phyloP scores from a whole-genome alignment of 352 stramenopile species.

The Phytophthora tentaculata region DNA sequence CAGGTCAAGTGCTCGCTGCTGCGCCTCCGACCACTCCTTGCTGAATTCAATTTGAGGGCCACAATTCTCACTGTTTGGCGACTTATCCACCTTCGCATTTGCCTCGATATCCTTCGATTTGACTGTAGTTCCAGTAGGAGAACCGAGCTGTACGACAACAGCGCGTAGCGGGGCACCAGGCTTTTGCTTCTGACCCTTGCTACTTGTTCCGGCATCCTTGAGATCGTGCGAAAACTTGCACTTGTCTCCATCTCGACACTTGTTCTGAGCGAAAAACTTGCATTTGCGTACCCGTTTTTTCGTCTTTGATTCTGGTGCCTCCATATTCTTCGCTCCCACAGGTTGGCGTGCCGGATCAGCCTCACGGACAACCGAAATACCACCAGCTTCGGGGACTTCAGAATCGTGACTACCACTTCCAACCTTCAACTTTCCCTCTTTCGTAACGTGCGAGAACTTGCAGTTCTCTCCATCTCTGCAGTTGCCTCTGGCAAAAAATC shows the following conservation, averaged over 20 bases:
- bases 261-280: conserved; percentile 60
- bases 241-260: conserved; percentile 57
- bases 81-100: not conserved
- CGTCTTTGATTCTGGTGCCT: conserved; percentile 24
- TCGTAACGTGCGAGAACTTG: conserved; percentile 53
- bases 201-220: conserved; percentile 19
- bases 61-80: conserved; percentile 1
- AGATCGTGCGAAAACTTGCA: conserved; percentile 68
- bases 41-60: conserved; percentile 15
- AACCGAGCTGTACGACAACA: conserved; percentile 30
- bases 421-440: conserved; percentile 23
- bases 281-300: conserved; percentile 41
- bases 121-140: not conserved
- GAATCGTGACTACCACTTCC: conserved; percentile 1
- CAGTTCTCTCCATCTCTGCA: conserved; percentile 63
- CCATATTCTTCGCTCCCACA: too few relatives aligned
- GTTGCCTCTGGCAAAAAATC: conserved; percentile 58
- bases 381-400: conserved; percentile 5
- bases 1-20: conserved; percentile 70
- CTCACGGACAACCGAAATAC: conserved; percentile 22
- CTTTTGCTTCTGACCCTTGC: conserved; percentile 6
- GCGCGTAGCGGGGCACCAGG: not conserved
- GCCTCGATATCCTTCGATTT: not conserved
- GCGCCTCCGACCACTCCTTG: conserved; percentile 60
- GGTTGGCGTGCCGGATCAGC: conserved; percentile 17